Percentiles rank a stretch among this genome's conserved stretches.
Evolutionary conservation across 805 yeast genomes (phyloP).

Genomic region (Pichia eremophila): DNA sequence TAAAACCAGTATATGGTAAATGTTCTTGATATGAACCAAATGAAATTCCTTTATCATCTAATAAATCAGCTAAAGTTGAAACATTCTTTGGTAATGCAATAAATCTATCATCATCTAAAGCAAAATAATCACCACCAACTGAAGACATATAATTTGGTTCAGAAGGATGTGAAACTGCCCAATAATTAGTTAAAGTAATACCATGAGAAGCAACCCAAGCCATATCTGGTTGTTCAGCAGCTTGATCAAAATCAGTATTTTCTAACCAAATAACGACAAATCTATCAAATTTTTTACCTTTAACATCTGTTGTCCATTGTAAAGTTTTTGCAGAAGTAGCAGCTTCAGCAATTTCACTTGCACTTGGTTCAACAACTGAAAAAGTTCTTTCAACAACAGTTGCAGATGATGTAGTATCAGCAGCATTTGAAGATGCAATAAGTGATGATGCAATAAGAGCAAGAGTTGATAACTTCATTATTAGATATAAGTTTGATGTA

Average conservation of each 20-base stretch:
- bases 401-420: slow-evolving; percentile 12
- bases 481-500: neutral
- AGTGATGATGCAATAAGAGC: slow-evolving; percentile 6
- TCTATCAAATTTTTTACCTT: slow-evolving; percentile 33
- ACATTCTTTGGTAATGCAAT: slow-evolving; percentile 36
- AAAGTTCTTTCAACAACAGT: slow-evolving; percentile 17
- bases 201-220: slow-evolving; percentile 35
- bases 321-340: slow-evolving; percentile 28
- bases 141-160: slow-evolving; percentile 45
- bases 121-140: slow-evolving; percentile 43
- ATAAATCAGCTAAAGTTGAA: slow-evolving; percentile 38
- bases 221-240: slow-evolving; percentile 35
- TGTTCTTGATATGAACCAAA: slow-evolving; percentile 50
- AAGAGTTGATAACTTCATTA: slow-evolving; percentile 5
- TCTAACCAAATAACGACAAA: slow-evolving; percentile 39
- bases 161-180: slow-evolving; percentile 44
- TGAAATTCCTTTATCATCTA: slow-evolving; percentile 36
- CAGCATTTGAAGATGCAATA: slow-evolving; percentile 1
- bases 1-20: slow-evolving; percentile 43
- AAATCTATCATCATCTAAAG: slow-evolving; percentile 37
- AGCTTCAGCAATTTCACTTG: slow-evolving; percentile 25
- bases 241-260: slow-evolving; percentile 44
- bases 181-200: slow-evolving; percentile 39
- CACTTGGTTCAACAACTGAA: slow-evolving; percentile 25
- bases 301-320: slow-evolving; percentile 27